phyloP scores from a whole-genome alignment of 148 eudicot species.

The Rheum nobile region DNA sequence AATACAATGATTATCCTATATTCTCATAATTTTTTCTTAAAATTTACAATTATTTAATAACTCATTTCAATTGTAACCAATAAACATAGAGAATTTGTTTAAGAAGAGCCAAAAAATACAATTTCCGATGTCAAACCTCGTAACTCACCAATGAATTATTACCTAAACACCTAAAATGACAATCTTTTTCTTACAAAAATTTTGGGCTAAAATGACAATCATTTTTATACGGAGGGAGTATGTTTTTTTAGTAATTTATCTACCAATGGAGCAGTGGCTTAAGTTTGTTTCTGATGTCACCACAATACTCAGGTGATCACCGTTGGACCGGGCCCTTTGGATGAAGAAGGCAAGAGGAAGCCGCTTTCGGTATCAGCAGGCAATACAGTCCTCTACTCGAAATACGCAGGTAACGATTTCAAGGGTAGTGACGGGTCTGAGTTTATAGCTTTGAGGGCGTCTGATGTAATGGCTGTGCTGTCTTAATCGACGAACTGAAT shows the following conservation, averaged over 20 bases:
- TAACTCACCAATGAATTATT: too few relatives aligned
- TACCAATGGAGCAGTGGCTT: neutral
- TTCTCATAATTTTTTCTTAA: too few relatives aligned
- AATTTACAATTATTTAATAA: too few relatives aligned
- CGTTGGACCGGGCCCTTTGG: conserved; percentile 74
- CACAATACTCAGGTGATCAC: conserved; percentile 42
- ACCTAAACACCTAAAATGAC: too few relatives aligned
- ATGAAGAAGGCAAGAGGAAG: conserved; percentile 67
- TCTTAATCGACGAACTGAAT: conserved; percentile 10
- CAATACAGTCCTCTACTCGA: conserved; percentile 72
- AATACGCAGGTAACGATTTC: conserved; percentile 83
- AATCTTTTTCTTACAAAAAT: too few relatives aligned
- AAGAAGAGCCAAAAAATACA: too few relatives aligned
- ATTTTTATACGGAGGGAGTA: too few relatives aligned
- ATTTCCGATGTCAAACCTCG: too few relatives aligned
- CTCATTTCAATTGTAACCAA: too few relatives aligned
- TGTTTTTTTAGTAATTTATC: neutral
- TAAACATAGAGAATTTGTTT: too few relatives aligned
- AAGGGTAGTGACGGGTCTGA: conserved; percentile 75
- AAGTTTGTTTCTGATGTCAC: neutral
- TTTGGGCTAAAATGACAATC: too few relatives aligned
- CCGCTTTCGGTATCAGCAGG: conserved; percentile 51
- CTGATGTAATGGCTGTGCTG: conserved; percentile 77
- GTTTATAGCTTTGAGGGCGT: conserved; percentile 55
- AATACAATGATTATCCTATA: too few relatives aligned